phyloP scores from a whole-genome alignment of 345 rosid species.

The Salix viminalis region DNA sequence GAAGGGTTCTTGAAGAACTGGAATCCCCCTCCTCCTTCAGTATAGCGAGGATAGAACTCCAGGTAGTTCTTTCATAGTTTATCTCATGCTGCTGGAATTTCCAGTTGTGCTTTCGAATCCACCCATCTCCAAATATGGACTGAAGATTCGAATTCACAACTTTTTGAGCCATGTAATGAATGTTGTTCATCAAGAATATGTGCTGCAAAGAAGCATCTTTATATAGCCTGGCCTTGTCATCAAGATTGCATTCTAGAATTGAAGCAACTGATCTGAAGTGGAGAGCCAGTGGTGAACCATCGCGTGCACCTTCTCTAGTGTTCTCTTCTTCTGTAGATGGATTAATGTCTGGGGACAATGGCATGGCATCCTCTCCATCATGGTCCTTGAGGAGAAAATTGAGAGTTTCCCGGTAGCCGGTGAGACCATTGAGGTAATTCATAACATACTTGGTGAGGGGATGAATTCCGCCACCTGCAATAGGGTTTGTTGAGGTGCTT shows the following conservation, averaged over 20 bases:
- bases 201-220: slow-evolving; percentile 60
- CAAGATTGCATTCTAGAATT: slow-evolving; percentile 63
- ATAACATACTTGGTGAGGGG: slow-evolving; percentile 75
- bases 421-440: slow-evolving; percentile 65
- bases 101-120: slow-evolving; percentile 76
- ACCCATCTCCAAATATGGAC: slow-evolving; percentile 59
- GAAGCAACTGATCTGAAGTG: slow-evolving; percentile 56
- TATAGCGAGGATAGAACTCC: slow-evolving; percentile 62
- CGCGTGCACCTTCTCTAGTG: slow-evolving; percentile 21
- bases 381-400: slow-evolving; percentile 54
- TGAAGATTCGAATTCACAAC: slow-evolving; percentile 64
- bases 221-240: slow-evolving; percentile 62
- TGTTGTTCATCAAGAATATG: slow-evolving; percentile 78
- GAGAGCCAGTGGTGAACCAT: slow-evolving; percentile 35
- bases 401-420: slow-evolving; percentile 60
- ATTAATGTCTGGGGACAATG: slow-evolving; percentile 35
- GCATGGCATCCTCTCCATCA: slow-evolving; percentile 28
- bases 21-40: slow-evolving; percentile 59
- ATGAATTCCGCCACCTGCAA: slow-evolving; percentile 70
- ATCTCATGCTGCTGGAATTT: slow-evolving; percentile 73
- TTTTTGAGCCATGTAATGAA: slow-evolving; percentile 83
- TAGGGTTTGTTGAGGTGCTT: slow-evolving; percentile 46
- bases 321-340: slow-evolving; percentile 39
- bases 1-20: slow-evolving; percentile 44
- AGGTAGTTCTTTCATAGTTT: slow-evolving; percentile 68